These are phyloP conservation scores for Xylaria bambusicola DNA, from an alignment of 495 filamentous ascomycete genomes.

Conservation along the genomic window DNA sequence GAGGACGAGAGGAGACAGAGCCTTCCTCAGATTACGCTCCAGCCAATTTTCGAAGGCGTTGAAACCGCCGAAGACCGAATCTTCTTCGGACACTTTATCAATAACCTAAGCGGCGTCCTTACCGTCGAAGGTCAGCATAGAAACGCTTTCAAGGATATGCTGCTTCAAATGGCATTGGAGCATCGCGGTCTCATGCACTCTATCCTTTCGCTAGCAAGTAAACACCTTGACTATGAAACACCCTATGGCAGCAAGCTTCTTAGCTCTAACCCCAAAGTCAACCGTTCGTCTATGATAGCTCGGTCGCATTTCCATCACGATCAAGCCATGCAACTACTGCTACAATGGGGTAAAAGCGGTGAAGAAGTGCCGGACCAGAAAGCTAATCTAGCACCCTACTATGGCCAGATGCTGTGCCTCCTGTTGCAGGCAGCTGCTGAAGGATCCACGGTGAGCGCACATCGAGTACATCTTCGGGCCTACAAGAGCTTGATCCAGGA, in stretches of 20 bases:
- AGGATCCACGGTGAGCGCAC: constrained; percentile 74
- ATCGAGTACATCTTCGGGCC: constrained; percentile 77
- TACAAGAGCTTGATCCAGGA: constrained; percentile 70
- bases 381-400: constrained; percentile 65
- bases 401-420: constrained; percentile 73
- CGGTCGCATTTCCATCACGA: constrained; percentile 61
- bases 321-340: constrained; percentile 60
- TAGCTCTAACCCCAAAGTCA: constrained; percentile 43
- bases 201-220: constrained; percentile 81
- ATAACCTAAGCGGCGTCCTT: constrained; percentile 75
- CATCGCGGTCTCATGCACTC: constrained; percentile 92
- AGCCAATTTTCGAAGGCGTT: constrained; percentile 78
- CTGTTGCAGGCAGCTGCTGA: constrained; percentile 80
- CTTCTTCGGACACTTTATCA: constrained; percentile 86
- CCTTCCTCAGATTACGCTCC: constrained; percentile 65
- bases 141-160: constrained; percentile 86
- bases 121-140: constrained; percentile 82
- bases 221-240: constrained; percentile 66
- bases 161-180: constrained; percentile 81
- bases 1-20: constrained; percentile 45
- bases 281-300: constrained; percentile 43
- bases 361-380: constrained; percentile 44
- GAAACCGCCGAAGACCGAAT: constrained; percentile 82
- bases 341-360: constrained; percentile 43
- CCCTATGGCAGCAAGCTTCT: constrained; percentile 51